A percentile compares a stretch with the other conserved stretches of the same genome.
These are phyloP conservation scores for Zelonia costaricensis DNA, from an alignment of 208 protist species.

Conservation along the genomic window DNA sequence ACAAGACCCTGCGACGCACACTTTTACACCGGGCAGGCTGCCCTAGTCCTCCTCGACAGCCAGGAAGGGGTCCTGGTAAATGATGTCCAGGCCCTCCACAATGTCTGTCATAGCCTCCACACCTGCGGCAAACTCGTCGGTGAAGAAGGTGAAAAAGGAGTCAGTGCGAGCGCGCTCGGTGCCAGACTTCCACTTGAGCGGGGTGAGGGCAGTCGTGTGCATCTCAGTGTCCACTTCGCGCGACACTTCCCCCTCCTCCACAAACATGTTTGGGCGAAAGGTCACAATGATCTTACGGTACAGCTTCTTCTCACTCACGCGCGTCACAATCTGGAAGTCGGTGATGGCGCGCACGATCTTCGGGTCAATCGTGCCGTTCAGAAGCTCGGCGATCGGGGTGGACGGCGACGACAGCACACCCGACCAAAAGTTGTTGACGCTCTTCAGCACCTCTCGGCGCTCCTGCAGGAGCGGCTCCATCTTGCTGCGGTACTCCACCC, in stretches of 20 bases:
- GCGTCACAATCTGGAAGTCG: slow-evolving; percentile 54
- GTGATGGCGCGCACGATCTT: slow-evolving; percentile 77
- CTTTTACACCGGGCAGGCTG: not conserved
- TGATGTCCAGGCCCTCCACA: slow-evolving; percentile 60
- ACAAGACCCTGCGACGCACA: no score
- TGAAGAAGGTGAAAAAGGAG: slow-evolving; percentile 82
- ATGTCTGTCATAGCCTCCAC: slow-evolving; percentile 39
- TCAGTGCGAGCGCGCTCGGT: slow-evolving; percentile 60
- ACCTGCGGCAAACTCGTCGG: slow-evolving; percentile 21
- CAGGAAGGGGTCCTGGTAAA: slow-evolving; percentile 82
- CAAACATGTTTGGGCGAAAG: slow-evolving; percentile 75
- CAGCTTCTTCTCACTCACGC: slow-evolving; percentile 37
- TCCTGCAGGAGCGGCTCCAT: slow-evolving; percentile 66
- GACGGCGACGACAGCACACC: slow-evolving; percentile 39
- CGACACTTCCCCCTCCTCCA: slow-evolving; percentile 55
- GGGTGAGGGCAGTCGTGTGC: slow-evolving; percentile 51
- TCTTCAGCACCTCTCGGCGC: slow-evolving; percentile 44
- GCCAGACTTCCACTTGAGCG: slow-evolving; percentile 77
- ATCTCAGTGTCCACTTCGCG: slow-evolving; percentile 54
- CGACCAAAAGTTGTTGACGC: slow-evolving; percentile 65
- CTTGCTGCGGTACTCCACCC: slow-evolving; percentile 41
- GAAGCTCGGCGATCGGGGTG: slow-evolving; percentile 39
- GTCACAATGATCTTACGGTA: slow-evolving; percentile 52
- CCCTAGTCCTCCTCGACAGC: slow-evolving; percentile 31
- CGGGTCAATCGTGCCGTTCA: slow-evolving; percentile 81